Conservation (phyloP, 768 basidiomycete species). For the Podaxis sp. region DNA sequence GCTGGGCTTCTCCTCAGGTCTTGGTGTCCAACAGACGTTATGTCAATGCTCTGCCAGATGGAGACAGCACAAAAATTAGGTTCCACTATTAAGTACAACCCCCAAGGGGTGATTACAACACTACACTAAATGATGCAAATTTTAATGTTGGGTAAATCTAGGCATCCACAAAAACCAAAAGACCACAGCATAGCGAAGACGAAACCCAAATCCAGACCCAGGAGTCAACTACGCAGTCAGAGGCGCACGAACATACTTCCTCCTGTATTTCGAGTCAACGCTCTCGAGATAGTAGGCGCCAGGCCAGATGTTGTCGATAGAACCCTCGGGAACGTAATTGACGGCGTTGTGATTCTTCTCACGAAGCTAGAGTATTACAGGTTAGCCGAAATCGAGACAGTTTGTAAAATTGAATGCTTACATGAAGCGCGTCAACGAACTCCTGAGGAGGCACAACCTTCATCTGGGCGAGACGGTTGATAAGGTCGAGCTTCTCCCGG, state of each 20-base stretch:
- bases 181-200: background rate
- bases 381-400: slow-evolving; percentile 10
- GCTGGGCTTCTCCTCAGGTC: background rate
- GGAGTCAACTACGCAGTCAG: slow-evolving; percentile 29
- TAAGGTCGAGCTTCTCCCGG: slow-evolving; percentile 76
- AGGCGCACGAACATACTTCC: slow-evolving; percentile 72
- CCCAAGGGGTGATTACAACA: slow-evolving; percentile 11
- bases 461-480: slow-evolving; percentile 77
- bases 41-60: background rate
- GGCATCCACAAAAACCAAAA: slow-evolving; percentile 10
- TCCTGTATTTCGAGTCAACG: slow-evolving; percentile 88
- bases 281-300: slow-evolving; percentile 90
- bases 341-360: slow-evolving; percentile 95
- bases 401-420: slow-evolving; percentile 33
- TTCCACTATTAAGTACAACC: slow-evolving; percentile 16
- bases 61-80: background rate
- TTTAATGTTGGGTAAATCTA: slow-evolving; percentile 11
- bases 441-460: slow-evolving; percentile 91
- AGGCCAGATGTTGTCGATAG: slow-evolving; percentile 90
- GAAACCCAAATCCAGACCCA: slow-evolving; percentile 1
- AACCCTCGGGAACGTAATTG: slow-evolving; percentile 82
- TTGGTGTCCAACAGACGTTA: background rate
- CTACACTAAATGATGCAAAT: slow-evolving; percentile 13
- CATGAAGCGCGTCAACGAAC: slow-evolving; percentile 81
- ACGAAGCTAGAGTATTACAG: slow-evolving; percentile 55